Evolutionary conservation across 176 grass and related monocot species (phyloP).

Genomic region (Bromus sterilis): DNA sequence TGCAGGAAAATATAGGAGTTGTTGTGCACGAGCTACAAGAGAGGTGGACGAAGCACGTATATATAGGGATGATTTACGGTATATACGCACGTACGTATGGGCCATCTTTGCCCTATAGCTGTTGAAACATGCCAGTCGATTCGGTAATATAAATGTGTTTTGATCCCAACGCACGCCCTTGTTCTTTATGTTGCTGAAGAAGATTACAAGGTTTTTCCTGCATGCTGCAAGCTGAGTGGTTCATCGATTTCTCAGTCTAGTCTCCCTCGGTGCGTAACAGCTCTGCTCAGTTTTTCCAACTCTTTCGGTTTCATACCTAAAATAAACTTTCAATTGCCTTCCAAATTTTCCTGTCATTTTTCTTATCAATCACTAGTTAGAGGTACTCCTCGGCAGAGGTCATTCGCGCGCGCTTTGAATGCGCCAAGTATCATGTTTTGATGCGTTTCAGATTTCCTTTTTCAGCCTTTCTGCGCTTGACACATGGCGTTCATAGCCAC

Average conservation of each 20-base stretch:
- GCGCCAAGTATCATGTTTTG: too few relatives aligned
- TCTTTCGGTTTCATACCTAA: not conserved
- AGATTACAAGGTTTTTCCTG: not conserved
- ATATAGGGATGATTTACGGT: conserved; percentile 23
- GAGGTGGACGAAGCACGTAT: not conserved
- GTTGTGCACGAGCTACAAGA: not conserved
- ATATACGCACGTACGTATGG: not conserved
- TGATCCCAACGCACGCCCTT: not conserved
- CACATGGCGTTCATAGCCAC: too few relatives aligned
- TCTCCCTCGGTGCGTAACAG: not conserved
- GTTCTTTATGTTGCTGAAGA: conserved; percentile 4
- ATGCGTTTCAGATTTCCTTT: too few relatives aligned
- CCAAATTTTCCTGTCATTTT: too few relatives aligned
- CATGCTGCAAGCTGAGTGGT: not conserved
- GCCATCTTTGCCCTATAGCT: not conserved
- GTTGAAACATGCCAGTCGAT: not conserved
- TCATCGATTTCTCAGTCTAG: conserved; percentile 2
- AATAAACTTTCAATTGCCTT: too few relatives aligned
- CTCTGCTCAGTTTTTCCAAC: not conserved
- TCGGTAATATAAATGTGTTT: not conserved
- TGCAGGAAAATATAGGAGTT: not conserved
- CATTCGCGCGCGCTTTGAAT: too few relatives aligned
- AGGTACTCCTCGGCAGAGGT: too few relatives aligned
- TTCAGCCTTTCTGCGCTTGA: too few relatives aligned
- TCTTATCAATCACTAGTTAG: too few relatives aligned